These are phyloP conservation scores for Sutorius australiensis DNA, from an alignment of 768 basidiomycete species.

Conservation along the genomic window DNA sequence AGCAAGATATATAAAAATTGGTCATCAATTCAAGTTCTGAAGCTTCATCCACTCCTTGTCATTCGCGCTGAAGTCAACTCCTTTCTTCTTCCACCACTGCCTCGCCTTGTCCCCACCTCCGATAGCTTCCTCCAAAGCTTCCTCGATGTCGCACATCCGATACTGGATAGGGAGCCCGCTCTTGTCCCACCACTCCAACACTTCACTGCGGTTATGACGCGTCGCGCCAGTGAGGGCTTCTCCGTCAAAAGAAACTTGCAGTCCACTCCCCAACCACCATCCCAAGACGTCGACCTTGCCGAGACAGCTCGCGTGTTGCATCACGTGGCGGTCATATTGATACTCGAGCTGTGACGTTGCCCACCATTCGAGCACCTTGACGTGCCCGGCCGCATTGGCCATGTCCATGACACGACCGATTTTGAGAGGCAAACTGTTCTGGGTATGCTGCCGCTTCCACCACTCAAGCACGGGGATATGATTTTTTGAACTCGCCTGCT, in stretches of 20 bases:
- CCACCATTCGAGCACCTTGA: constrained; percentile 83
- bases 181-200: constrained; percentile 86
- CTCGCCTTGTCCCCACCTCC: constrained; percentile 73
- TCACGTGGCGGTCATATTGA: constrained; percentile 72
- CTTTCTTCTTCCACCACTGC: constrained; percentile 78
- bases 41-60: constrained; percentile 89
- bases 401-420: constrained; percentile 84
- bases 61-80: constrained; percentile 78
- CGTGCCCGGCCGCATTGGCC: constrained; percentile 75
- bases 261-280: constrained; percentile 80
- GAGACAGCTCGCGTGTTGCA: constrained; percentile 75
- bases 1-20: not conserved
- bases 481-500: constrained; percentile 74
- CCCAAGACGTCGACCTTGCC: constrained; percentile 76
- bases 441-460: constrained; percentile 66
- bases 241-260: constrained; percentile 75
- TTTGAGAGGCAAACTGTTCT: constrained; percentile 58
- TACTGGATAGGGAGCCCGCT: constrained; percentile 78
- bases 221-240: constrained; percentile 80
- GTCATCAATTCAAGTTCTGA: constrained; percentile 60
- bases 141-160: constrained; percentile 88
- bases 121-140: constrained; percentile 84
- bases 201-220: constrained; percentile 73
- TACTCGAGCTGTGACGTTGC: constrained; percentile 70
- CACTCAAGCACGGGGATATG: constrained; percentile 75